phyloP scores from a whole-genome alignment of 257 asterid species.

The Plantago major region DNA sequence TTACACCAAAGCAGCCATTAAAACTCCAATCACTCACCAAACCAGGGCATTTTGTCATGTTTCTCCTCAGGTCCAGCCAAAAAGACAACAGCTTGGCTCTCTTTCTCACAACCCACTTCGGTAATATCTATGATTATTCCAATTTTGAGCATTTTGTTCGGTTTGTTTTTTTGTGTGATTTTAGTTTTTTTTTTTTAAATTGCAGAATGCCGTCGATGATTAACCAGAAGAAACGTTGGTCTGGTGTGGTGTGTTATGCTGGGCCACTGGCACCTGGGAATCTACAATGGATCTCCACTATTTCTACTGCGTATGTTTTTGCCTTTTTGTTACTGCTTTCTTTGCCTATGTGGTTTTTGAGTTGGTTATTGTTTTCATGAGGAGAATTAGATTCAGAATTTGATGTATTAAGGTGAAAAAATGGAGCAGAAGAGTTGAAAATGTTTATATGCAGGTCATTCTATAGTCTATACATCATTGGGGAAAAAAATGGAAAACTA shows the following conservation, averaged over 20 bases:
- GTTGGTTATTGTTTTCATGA: too few species aligned
- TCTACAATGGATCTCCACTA: constrained; percentile 67
- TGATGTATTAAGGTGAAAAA: too few species aligned
- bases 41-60: constrained; percentile 22
- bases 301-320: constrained; percentile 55
- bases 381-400: too few species aligned
- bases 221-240: constrained; percentile 33
- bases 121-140: constrained; percentile 10
- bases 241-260: constrained; percentile 56
- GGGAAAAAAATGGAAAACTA: too few species aligned
- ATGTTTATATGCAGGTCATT: too few species aligned
- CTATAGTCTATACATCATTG: too few species aligned
- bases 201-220: constrained; percentile 42
- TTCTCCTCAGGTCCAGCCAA: constrained; percentile 26
- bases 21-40: constrained; percentile 23
- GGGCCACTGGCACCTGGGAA: constrained; percentile 49
- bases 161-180: neutral
- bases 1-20: constrained; percentile 18
- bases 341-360: neutral
- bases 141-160: neutral
- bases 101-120: constrained; percentile 41
- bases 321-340: neutral
- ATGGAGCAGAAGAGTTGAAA: too few species aligned
- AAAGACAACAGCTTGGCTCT: constrained; percentile 18
- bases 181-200: constrained; percentile 10